Base-by-base conservation (phyloP, 176 grass and related monocot species). In the Cymbopogon citratus region DNA sequence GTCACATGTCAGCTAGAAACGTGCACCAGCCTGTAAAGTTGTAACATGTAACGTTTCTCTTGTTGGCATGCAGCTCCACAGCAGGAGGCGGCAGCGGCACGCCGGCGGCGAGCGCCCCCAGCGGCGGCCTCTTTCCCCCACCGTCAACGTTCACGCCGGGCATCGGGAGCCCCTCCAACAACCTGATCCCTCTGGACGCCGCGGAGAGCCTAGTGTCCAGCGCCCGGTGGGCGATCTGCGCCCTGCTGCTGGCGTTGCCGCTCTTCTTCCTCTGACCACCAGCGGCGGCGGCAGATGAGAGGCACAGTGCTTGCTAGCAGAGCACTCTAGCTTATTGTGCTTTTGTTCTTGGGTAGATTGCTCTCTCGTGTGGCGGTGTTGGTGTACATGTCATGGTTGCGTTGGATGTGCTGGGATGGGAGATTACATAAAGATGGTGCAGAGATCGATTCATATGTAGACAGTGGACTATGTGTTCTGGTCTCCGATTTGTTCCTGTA, bases 61-160 rank as follows among this genome's bases (percentile, higher is more conserved):
- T 39, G 26, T 51, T 23, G 45, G 6, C 41, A 6, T 18, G 56
- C 83, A 90, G 88, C 31, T 69, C 88, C 67, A 79, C 34, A 84
- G 38, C 84, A 13, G 88, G 88, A 69, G 82, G 75, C 56, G 33
- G 46, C 7, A 86, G 31, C 1, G 79, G 10, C 88, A 8, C 24
- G 3, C n/a, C n/a, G n/a, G n/a, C 31, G 1, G 88, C 88, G 60
- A 86, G 10, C 84, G 48, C 88, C 23, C 88, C 88, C 4, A 54
- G 79, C 60, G 31, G 31, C 31, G 40, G 74, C 74, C 31, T 86
- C 39, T 16, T 9, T 74, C 88, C 88, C n/a, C 78, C 85, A 28
- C 61, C 79, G 4, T 71, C 79, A 1, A 28, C 78, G 2, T 89
- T 90, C 79, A 83, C 78, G n/a, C 88, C 88, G 7, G 45, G 44